Evolutionary conservation across 2,329 filamentous ascomycete genomes (phyloP), one percentile per base, ranked within the genome.

Genomic region (Penicillium concentricum): DNA sequence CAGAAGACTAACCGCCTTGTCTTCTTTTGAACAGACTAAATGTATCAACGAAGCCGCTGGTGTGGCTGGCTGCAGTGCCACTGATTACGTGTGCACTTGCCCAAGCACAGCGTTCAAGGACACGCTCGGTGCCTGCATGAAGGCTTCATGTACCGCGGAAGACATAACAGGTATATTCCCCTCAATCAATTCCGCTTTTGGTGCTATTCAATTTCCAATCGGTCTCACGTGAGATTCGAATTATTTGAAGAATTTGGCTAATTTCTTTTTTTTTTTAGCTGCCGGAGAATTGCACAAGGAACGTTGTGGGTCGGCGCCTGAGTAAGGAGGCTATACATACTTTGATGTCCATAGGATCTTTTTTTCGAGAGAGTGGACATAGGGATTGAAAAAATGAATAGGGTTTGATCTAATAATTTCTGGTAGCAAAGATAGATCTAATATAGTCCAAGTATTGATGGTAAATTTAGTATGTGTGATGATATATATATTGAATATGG

Each of bases 41-140:
- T 67, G 64, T 37, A 50, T 66, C 6, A 34, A n/a, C 18, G 59
- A 62, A 13, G 54, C 54, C 13, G 54, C 63, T 18, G 8, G 1
- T 1, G 60, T 62, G 6, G 56, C 64, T 13, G 63, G 60, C 5
- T 67, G 64, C 38, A 13, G 30, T 15, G 64, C 61, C 8, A 35
- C 43, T n/a, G 61, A 66, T 34, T 42, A n/a, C 24, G 8, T 47
- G 2, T 67, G 64, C 37, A 66, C 63, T 22, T 67, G 64, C 45
- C 45, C 57, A 4, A 64, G 60, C 24, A 1, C 10, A 3, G 56
- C 58, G 7, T 66, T 67, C 53, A 60, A 51, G 42, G 56, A 65
- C 46, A 22, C 63, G 10, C 43, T 66, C 13, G 34, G 32, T 8
- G 22, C 16, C 1, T 67, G 64, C 48, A 26, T 67, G 46, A 39